These are phyloP conservation scores for Lophiotrema nucula DNA, from an alignment of 495 filamentous ascomycete genomes.

Conservation along the genomic window DNA sequence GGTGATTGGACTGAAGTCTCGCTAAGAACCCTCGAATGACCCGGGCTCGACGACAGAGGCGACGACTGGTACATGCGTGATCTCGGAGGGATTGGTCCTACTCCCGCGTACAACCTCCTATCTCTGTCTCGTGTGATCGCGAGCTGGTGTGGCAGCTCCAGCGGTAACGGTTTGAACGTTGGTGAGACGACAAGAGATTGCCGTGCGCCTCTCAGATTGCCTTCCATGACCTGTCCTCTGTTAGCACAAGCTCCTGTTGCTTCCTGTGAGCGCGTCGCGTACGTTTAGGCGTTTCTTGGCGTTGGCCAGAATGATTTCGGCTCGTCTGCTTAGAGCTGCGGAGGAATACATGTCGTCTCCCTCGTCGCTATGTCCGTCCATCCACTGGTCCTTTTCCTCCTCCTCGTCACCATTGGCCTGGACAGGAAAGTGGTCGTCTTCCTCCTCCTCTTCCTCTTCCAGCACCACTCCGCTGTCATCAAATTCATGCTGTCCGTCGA, in stretches of 20 bases:
- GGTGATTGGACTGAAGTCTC: conserved; percentile 35
- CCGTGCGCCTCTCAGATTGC: conserved; percentile 77
- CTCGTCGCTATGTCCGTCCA: conserved; percentile 24
- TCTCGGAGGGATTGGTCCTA: conserved; percentile 27
- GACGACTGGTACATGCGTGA: conserved; percentile 21
- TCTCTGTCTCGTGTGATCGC: conserved; percentile 24
- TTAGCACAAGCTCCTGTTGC: conserved; percentile 1
- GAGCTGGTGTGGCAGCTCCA: conserved; percentile 31
- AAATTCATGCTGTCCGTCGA: conserved; percentile 22
- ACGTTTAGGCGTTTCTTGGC: conserved; percentile 86
- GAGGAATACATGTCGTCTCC: conserved; percentile 60
- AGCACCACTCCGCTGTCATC: conserved; percentile 33
- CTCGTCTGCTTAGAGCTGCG: conserved; percentile 72
- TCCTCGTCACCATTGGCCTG: conserved; percentile 26
- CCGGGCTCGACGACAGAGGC: conserved; percentile 30
- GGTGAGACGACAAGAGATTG: conserved; percentile 54
- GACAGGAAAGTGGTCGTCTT: conserved; percentile 22
- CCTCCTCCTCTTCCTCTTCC: conserved; percentile 28
- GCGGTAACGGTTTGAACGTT: conserved; percentile 26
- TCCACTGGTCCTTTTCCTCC: conserved; percentile 35
- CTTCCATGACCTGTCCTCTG: conserved; percentile 76
- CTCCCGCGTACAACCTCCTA: conserved; percentile 23
- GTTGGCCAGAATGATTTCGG: conserved; percentile 85
- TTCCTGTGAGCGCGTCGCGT: conserved; percentile 40
- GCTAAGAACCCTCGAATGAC: conserved; percentile 37